Conservation (phyloP, 768 basidiomycete genomes). For the Podaxis sp. region DNA sequence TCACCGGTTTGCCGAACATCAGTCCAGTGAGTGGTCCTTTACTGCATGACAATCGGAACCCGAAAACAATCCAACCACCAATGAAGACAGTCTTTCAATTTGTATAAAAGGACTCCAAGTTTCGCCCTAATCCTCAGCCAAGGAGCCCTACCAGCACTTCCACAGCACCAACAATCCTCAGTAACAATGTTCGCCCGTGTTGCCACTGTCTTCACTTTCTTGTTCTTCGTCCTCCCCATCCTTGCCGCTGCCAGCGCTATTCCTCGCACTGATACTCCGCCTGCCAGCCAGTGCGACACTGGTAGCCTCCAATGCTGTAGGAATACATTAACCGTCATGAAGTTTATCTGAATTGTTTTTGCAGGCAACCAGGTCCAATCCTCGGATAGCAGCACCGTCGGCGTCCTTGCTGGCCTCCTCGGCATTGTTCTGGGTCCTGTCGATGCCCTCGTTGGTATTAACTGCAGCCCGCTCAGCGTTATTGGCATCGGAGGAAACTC, state of each 20-base stretch:
- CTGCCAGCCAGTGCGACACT: slow-evolving; percentile 22
- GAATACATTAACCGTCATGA: neutral
- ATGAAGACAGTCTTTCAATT: neutral
- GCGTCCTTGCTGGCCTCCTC: slow-evolving; percentile 25
- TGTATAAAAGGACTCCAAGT: slow-evolving; percentile 10
- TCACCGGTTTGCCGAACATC: neutral
- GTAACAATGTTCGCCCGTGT: slow-evolving; percentile 25
- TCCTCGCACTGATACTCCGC: slow-evolving; percentile 14
- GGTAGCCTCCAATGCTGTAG: slow-evolving; percentile 27
- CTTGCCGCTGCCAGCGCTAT: slow-evolving; percentile 23
- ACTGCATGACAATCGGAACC: neutral
- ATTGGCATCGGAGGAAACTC: slow-evolving; percentile 20
- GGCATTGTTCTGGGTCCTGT: slow-evolving; percentile 23
- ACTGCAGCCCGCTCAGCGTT: slow-evolving; percentile 26
- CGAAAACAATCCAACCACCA: neutral
- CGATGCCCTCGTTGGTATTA: slow-evolving; percentile 14
- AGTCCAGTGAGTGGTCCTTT: neutral
- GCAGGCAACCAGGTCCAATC: slow-evolving; percentile 21
- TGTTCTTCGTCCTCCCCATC: slow-evolving; percentile 22
- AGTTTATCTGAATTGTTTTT: neutral
- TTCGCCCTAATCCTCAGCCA: slow-evolving; percentile 14
- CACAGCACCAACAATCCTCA: neutral
- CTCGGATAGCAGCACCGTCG: slow-evolving; percentile 12
- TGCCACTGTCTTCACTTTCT: slow-evolving; percentile 17
- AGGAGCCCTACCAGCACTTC: slow-evolving; percentile 18